phyloP scores from a whole-genome alignment of 1,139 yeast genomes.

The Kodamaea sp. region DNA sequence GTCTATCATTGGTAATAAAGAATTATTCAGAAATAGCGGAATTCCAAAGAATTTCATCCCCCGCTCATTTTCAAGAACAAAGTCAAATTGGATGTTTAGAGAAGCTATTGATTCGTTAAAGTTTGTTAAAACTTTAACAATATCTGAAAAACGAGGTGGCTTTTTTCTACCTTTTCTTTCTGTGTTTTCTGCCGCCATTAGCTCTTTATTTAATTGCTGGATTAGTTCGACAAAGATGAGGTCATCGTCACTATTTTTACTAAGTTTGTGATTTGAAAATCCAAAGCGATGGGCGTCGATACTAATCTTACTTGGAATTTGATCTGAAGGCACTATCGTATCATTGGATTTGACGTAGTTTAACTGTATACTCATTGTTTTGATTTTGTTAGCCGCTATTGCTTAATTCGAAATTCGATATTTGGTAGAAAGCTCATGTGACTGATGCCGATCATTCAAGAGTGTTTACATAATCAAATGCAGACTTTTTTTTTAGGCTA shows the following conservation, averaged over 20 bases:
- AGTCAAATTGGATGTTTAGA: conserved; percentile 27
- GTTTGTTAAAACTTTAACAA: conserved; percentile 7
- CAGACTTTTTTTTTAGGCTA: too few relatives aligned
- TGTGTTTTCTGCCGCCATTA: conserved; percentile 1
- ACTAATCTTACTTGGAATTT: too few relatives aligned
- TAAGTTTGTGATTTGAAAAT: too few relatives aligned
- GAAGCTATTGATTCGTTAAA: conserved; percentile 11
- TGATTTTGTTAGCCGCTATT: too few relatives aligned
- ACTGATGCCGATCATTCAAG: too few relatives aligned
- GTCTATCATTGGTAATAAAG: conserved; percentile 57
- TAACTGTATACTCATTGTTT: too few relatives aligned
- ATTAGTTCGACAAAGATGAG: conserved; percentile 11
- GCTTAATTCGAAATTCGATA: too few relatives aligned
- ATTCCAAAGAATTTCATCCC: conserved; percentile 65
- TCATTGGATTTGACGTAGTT: too few relatives aligned
- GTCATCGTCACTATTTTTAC: conserved; percentile 1
- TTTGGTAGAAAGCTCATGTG: too few relatives aligned
- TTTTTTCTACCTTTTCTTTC: background rate
- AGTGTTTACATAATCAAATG: too few relatives aligned
- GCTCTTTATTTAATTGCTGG: conserved; percentile 8
- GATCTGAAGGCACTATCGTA: too few relatives aligned
- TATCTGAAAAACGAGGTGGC: conserved; percentile 9
- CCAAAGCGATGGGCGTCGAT: too few relatives aligned
- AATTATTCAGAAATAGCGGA: conserved; percentile 53
- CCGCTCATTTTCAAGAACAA: conserved; percentile 64